Base-by-base conservation (phyloP, 805 yeast genomes). In the Naumovozyma dairenensis region DNA sequence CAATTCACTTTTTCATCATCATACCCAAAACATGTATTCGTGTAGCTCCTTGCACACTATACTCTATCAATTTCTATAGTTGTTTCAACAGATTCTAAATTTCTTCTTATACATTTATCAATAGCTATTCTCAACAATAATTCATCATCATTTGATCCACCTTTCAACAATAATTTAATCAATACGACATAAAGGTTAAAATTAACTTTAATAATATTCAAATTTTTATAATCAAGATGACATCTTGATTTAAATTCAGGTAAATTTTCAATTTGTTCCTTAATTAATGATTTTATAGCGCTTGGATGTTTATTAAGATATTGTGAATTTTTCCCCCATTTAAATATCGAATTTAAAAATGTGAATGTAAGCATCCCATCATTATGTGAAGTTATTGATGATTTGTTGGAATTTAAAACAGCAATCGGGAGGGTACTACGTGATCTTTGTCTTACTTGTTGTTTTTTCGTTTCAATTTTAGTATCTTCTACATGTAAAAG, bases 91-190 rank as follows among this genome's bases (percentile, higher is more conserved):
- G 31, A 29, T 6, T 51, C 51, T 14, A 56, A 25, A 17, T 37
- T 34, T 24, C 37, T 37, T 31, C 41, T 44, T 7, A 55, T 40
- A 36, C 55, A 51, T 29, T 49, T 52, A 20, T 53, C 55, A 2
- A 55, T 41, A 3, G 59, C 49, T 17, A 42, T 21, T 26, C 80
- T 53, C 21, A 81, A 48, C 21, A 64, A 57, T 1, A 73, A 55
- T 51, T 80, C 89, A 29, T 80, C 86, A 35, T 79, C 83, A 40
- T 72, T 73, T 4, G 80, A 71, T 1, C 78, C 81, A n/a, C 87
- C 87, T 30, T 60, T 55, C 80, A 81, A 74, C 15, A 53, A 55
- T 3, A 81, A 43, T 35, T 62, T 67, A 13, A 78, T 40, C 3
- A 83, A 67, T 2, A 77, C 71, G 16, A 81, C 65, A 44, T 67